A percentile compares a stretch with the other conserved stretches of the same genome.
phyloP scores from a whole-genome alignment of 148 eudicot species.

The Euryodendron excelsum region DNA sequence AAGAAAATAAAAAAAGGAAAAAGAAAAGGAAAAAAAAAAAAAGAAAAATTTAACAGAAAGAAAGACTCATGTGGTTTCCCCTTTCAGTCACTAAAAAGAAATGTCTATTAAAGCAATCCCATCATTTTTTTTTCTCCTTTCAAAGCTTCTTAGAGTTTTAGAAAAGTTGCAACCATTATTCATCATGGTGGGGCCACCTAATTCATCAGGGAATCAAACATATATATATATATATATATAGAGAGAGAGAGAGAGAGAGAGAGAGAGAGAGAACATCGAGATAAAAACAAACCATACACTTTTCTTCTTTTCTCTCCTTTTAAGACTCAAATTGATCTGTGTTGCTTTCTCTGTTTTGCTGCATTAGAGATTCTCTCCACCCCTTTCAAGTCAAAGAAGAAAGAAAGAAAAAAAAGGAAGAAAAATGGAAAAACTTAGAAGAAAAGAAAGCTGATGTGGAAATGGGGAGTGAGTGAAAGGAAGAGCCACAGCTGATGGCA shows the following conservation, averaged over 20 bases:
- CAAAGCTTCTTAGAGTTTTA: constrained; percentile 33
- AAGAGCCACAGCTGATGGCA: constrained; percentile 70
- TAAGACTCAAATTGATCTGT: constrained; percentile 52
- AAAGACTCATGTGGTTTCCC: constrained; percentile 27
- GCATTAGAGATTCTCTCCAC: constrained; percentile 69
- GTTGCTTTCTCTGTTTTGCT: constrained; percentile 80
- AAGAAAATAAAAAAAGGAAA: constrained; percentile 33
- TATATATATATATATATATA: neutral
- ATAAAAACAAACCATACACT: constrained; percentile 69
- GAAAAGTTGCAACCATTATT: constrained; percentile 46
- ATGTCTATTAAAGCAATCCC: constrained; percentile 36
- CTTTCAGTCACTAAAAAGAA: constrained; percentile 35
- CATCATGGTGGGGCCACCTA: constrained; percentile 62
- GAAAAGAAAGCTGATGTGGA: constrained; percentile 11
- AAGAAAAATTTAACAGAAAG: constrained; percentile 14
- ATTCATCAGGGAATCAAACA: constrained; percentile 43
- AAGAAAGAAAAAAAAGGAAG: constrained; percentile 25
- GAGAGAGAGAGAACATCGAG: constrained; percentile 35
- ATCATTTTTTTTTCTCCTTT: constrained; percentile 25
- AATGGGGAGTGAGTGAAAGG: constrained; percentile 25
- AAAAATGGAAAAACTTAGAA: neutral
- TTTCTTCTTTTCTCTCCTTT: constrained; percentile 73
- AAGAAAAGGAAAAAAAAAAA: constrained; percentile 17
- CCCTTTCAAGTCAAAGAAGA: constrained; percentile 63
- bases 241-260: constrained; percentile 24